Evolutionary conservation across 1,284 basidiomycete species (phyloP), one percentile per base, ranked within the genome.

Genomic region (Volvariella volvacea): DNA sequence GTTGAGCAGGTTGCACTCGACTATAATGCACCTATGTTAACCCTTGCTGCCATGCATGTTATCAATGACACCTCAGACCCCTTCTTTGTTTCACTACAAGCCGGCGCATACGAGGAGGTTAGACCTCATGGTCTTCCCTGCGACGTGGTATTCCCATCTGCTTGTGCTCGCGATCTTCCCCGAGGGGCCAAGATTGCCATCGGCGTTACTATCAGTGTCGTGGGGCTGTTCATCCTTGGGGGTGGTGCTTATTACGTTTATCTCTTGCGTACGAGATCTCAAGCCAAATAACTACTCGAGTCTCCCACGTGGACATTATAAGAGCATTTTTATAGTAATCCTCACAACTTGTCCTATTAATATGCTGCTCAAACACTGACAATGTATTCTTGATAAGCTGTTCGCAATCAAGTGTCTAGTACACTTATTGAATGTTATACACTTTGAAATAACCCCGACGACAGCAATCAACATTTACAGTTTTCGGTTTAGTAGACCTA

Each of bases 1-100:
- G 36, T 36, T 28, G 47, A 56, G 50, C 44, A 83, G 76, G 73
- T 83, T 45, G 87, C 83, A 22, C 64, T 90, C 38, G 88, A 90
- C 53, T 92, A 93, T 61, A 90, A 88, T 52, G 88, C 92, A 1
- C 90, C 91, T 1, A 70, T 95, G 62, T 71, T 94, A 14, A 85
- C 88, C 3, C 73, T 95, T 19, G 80, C 85, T 0, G 86, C 91
- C 9, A 81, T 82, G 68, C 80, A 82, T 45, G 72, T 82, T 34
- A 57, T 83, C 45, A 80, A 75, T 49, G 78, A 80, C 48, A 73
- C 74, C 1, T 65, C 68, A n/a, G 88, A 94, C 53, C 92, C 92
- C 0, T 89, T 74, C 63, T 95, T 80, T 58, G 88, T 85, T 19
- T 62, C 69, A 9, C 65, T 93, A 25, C 63, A 78, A 58, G 76